Conservation (phyloP, 768 basidiomycete species). For the Leccinellum albellum region DNA sequence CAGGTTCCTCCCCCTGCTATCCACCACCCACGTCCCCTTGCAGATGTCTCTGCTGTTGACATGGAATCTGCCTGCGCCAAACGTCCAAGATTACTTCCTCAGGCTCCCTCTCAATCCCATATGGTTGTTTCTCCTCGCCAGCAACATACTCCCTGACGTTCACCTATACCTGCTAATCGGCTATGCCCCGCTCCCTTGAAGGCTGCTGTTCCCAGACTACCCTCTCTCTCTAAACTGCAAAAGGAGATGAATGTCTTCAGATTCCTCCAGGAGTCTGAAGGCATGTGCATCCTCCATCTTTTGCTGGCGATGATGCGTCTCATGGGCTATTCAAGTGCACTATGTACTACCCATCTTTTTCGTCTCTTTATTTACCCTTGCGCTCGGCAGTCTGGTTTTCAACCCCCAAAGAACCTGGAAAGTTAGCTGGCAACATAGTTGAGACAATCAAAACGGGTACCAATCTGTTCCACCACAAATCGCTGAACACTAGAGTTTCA, state of each 20-base stretch:
- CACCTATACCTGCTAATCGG: neutral
- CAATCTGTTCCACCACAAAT: conserved; percentile 88
- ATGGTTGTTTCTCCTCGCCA: neutral
- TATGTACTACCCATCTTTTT: neutral
- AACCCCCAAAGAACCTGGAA: conserved; percentile 3
- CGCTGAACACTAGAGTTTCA: conserved; percentile 53
- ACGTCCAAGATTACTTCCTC: neutral
- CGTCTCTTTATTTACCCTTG: neutral
- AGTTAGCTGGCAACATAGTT: conserved; percentile 6
- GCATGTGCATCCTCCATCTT: neutral
- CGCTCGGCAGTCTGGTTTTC: neutral
- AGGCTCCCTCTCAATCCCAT: neutral
- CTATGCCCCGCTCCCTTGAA: neutral
- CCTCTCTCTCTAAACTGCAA: neutral
- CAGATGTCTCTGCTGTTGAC: neutral
- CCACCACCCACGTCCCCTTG: neutral
- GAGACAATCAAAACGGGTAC: conserved; percentile 34
- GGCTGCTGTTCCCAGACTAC: neutral
- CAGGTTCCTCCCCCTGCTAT: neutral
- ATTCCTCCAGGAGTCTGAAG: neutral
- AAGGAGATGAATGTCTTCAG: neutral
- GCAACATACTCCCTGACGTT: neutral
- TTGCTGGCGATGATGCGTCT: neutral
- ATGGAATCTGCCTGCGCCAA: neutral
- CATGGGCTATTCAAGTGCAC: neutral